Evolutionary conservation across 2,329 filamentous ascomycete species (phyloP), one percentile per base, ranked within the genome.

Genomic region (Catunica adiposa): DNA sequence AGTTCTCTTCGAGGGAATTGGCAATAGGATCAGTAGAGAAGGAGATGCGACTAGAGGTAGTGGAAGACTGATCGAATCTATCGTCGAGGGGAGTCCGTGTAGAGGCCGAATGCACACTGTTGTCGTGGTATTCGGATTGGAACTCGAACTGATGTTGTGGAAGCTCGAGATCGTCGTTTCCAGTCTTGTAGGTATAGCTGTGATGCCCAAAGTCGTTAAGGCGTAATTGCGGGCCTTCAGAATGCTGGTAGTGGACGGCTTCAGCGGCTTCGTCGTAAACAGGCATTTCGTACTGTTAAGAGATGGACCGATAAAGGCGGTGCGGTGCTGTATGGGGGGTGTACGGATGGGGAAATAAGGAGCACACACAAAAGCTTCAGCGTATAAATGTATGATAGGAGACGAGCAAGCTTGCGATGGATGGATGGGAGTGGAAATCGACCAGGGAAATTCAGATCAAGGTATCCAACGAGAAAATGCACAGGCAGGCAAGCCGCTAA

Each of bases 111-210:
- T 56, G 53, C 17, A 58, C 42, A 42, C 57, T 58, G 9, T 46
- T 52, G 48, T 58, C 57, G 57, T 58, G 42, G 31, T 58, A 58
- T 40, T 58, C 54, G n/a, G 50, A 40, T 20, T 52, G 48, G 22
- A 58, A 58, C 15, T 58, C 53, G 44, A 53, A 58, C n/a, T 56
- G 57, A 31, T 58, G 57, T 23, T 56, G 53, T 4, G 53, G 57
- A 31, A 57, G 46, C 23, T 55, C 44, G 31, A 54, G 22, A 17
- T 55, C 44, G 51, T 47, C 51, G 51, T 37, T 38, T 8, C 42
- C 17, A 20, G 55, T 26, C 50, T 50, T 57, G 9, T 40, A 47
- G 8, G 51, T 54, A 46, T 53, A 58, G 42, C 26, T 22, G 29
- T 47, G 54, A 15, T 26, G 50, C 34, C 55, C 53, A 47, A 55